Conservation (phyloP, 2,329 filamentous ascomycete species). For the Anthostomella pinea region DNA sequence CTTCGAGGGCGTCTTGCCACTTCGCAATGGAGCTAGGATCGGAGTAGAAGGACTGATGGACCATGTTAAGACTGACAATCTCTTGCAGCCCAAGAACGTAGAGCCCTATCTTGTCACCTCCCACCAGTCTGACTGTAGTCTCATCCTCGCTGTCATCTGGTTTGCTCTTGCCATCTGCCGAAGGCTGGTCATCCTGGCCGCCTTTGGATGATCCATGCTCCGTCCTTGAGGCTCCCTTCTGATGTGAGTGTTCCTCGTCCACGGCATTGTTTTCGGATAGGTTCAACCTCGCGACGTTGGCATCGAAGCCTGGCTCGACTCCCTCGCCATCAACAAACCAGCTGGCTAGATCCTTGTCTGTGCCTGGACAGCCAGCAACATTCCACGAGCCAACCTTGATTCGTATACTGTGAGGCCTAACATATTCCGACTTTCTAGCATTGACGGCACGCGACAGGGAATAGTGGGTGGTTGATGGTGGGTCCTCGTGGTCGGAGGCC, state of each 20-base stretch:
- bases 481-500: conserved; percentile 43
- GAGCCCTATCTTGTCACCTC: conserved; percentile 71
- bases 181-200: background rate
- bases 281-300: conserved; percentile 56
- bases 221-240: conserved; percentile 15
- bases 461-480: conserved; percentile 45
- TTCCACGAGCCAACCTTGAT: conserved; percentile 97
- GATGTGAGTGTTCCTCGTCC: conserved; percentile 15
- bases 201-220: conserved; percentile 18
- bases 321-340: conserved; percentile 86
- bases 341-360: conserved; percentile 79
- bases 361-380: conserved; percentile 78
- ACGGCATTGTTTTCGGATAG: conserved; percentile 40
- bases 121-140: conserved; percentile 43
- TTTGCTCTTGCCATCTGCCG: conserved; percentile 12
- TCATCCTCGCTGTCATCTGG: conserved; percentile 43
- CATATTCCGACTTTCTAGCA: conserved; percentile 76
- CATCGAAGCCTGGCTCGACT: conserved; percentile 61
- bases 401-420: conserved; percentile 67
- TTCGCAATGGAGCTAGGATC: conserved; percentile 69
- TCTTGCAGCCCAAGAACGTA: conserved; percentile 93
- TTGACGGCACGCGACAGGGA: conserved; percentile 66
- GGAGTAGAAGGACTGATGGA: conserved; percentile 74
- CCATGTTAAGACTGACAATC: conserved; percentile 79
- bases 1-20: conserved; percentile 77